Conservation (phyloP, 225 moss, liverwort and hornwort species). For the Sphagnum tenellum region DNA sequence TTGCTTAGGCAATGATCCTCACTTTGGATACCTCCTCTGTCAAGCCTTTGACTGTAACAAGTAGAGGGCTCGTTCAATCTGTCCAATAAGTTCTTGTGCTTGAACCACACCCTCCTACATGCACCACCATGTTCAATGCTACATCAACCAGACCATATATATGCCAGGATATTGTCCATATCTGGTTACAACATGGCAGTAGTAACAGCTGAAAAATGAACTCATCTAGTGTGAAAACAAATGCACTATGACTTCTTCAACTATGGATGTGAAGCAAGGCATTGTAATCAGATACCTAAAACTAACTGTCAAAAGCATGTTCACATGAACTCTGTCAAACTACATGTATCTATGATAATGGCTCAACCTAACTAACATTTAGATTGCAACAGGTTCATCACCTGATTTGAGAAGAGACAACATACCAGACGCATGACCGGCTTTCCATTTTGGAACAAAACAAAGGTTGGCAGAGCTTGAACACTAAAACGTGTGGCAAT, state of each 20-base stretch:
- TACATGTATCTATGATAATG: neutral
- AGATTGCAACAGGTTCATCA: neutral
- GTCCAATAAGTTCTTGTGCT: constrained; percentile 37
- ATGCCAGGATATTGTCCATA: neutral
- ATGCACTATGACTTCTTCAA: neutral
- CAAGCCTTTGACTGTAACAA: constrained; percentile 4
- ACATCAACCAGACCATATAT: neutral
- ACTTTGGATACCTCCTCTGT: neutral
- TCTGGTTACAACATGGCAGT: constrained; percentile 2
- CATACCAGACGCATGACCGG: constrained; percentile 54
- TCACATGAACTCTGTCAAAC: neutral
- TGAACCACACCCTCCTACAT: constrained; percentile 58
- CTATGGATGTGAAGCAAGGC: neutral
- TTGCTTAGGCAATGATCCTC: too few species aligned
- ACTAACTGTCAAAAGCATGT: neutral
- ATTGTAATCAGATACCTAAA: neutral
- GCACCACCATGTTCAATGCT: constrained; percentile 1
- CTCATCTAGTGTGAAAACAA: neutral
- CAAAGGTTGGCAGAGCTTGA: constrained; percentile 75
- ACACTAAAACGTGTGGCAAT: constrained; percentile 80
- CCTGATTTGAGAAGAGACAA: neutral
- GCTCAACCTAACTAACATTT: neutral
- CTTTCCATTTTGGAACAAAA: constrained; percentile 75
- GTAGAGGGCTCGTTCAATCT: constrained; percentile 36
- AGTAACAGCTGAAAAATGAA: neutral